Conservation (phyloP, 2,329 filamentous ascomycete genomes). For the Colletotrichum sp. region DNA sequence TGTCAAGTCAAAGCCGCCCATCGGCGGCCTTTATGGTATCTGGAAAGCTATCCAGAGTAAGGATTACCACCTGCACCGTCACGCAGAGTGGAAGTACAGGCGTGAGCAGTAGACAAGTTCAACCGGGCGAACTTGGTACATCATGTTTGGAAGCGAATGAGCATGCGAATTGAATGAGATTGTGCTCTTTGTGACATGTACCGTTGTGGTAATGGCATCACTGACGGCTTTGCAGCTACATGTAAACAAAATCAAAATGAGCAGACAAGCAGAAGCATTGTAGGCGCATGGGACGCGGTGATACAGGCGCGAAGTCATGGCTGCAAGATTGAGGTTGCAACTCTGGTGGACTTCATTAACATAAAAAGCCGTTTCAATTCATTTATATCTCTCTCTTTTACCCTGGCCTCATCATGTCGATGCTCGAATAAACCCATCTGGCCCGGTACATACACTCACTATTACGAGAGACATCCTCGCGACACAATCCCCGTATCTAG, state of each 20-base stretch:
- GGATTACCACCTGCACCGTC: slow-evolving; percentile 59
- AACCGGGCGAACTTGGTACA: neutral
- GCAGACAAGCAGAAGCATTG: neutral
- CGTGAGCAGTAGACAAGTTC: slow-evolving; percentile 22
- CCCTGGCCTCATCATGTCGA: neutral
- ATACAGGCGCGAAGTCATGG: neutral
- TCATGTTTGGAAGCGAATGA: neutral
- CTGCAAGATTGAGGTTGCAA: neutral
- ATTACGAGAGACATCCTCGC: neutral
- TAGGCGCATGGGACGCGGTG: neutral
- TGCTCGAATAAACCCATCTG: slow-evolving; percentile 3
- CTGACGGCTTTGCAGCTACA: neutral
- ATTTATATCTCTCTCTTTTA: neutral
- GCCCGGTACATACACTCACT: slow-evolving; percentile 6
- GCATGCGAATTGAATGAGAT: neutral
- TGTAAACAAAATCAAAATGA: neutral
- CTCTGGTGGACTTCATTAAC: neutral
- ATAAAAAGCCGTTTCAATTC: neutral
- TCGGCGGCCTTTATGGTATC: slow-evolving; percentile 66
- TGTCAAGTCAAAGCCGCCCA: slow-evolving; percentile 55
- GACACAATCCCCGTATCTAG: neutral
- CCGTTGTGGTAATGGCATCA: neutral
- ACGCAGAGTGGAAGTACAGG: slow-evolving; percentile 60
- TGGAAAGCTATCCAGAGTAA: slow-evolving; percentile 62
- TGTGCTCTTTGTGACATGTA: neutral